Conservation (phyloP, 1,284 basidiomycete species). For the Cutaneotrichosporon sp. region DNA sequence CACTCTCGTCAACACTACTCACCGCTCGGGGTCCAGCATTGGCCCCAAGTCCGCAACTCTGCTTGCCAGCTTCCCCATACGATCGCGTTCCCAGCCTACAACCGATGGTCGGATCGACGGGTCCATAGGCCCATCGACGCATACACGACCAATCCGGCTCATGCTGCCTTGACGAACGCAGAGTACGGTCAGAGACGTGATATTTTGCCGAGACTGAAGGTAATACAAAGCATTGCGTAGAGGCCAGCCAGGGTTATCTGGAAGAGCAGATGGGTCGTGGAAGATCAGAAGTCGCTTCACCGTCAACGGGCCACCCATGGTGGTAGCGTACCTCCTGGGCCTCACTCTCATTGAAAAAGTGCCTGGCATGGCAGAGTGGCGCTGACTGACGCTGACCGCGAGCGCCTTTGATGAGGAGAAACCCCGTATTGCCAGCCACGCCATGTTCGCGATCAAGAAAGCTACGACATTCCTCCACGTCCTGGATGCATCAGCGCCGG, state of each 20-base stretch:
- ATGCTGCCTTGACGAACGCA: constrained; percentile 59
- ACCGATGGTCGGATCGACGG: constrained; percentile 47
- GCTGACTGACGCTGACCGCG: constrained; percentile 48
- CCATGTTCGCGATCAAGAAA: neutral
- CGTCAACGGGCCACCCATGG: neutral
- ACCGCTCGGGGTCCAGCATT: constrained; percentile 84
- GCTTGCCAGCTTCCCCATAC: constrained; percentile 74
- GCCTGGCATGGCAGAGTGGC: constrained; percentile 56
- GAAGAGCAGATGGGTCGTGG: constrained; percentile 76
- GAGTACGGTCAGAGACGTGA: constrained; percentile 59
- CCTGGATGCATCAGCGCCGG: constrained; percentile 23
- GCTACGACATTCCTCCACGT: constrained; percentile 18
- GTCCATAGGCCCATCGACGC: neutral
- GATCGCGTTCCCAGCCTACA: constrained; percentile 94
- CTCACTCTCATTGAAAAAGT: constrained; percentile 54
- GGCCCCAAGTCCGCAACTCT: constrained; percentile 86
- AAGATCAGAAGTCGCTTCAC: constrained; percentile 66
- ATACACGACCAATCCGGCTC: constrained; percentile 21
- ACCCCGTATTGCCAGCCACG: constrained; percentile 3
- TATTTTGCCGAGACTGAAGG: constrained; percentile 56
- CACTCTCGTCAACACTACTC: constrained; percentile 1
- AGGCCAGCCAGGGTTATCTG: constrained; percentile 84
- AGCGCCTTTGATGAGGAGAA: constrained; percentile 20
- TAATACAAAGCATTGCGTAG: constrained; percentile 85
- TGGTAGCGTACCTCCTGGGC: constrained; percentile 35